Evolutionary conservation across 2,329 filamentous ascomycete genomes (phyloP).

Genomic region (Thelonectria blattea): DNA sequence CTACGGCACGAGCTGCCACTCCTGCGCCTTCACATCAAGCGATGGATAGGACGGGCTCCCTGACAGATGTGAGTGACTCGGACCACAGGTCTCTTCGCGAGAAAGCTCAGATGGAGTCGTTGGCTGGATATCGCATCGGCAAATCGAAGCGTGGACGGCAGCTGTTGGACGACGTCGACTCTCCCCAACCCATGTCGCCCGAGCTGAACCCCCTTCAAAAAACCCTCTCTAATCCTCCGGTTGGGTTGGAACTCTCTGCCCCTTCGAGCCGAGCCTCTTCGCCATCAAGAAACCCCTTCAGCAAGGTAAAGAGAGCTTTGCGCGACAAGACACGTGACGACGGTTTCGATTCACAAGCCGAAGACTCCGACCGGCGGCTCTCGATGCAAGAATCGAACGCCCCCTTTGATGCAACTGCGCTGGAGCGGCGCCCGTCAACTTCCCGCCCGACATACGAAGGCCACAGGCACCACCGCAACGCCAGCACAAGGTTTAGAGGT

Average conservation of each 20-base stretch:
- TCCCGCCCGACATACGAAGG: conserved; percentile 51
- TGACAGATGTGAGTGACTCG: conserved; percentile 48
- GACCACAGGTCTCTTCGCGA: conserved; percentile 42
- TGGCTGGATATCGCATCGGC: conserved; percentile 48
- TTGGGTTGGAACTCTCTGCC: conserved; percentile 68
- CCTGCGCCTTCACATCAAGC: conserved; percentile 35
- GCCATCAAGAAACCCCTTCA: conserved; percentile 65
- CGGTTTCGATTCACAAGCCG: conserved; percentile 41
- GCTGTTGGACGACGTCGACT: conserved; percentile 52
- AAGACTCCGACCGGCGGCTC: conserved; percentile 38
- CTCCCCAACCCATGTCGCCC: conserved; percentile 58
- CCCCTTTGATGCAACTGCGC: conserved; percentile 40
- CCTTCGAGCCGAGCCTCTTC: conserved; percentile 67
- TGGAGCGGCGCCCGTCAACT: conserved; percentile 34
- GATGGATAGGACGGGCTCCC: conserved; percentile 46
- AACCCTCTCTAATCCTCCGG: conserved; percentile 60
- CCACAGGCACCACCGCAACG: conserved; percentile 55
- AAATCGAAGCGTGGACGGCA: conserved; percentile 49
- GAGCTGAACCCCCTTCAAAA: conserved; percentile 55
- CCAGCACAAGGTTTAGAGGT: conserved; percentile 53
- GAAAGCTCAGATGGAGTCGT: conserved; percentile 30
- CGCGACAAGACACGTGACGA: conserved; percentile 59
- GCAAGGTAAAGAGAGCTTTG: conserved; percentile 62
- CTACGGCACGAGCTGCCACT: conserved; percentile 43
- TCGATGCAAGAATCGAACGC: conserved; percentile 39